Base-by-base conservation (phyloP, 2,329 filamentous ascomycete species). In the Apiospora sp. region DNA sequence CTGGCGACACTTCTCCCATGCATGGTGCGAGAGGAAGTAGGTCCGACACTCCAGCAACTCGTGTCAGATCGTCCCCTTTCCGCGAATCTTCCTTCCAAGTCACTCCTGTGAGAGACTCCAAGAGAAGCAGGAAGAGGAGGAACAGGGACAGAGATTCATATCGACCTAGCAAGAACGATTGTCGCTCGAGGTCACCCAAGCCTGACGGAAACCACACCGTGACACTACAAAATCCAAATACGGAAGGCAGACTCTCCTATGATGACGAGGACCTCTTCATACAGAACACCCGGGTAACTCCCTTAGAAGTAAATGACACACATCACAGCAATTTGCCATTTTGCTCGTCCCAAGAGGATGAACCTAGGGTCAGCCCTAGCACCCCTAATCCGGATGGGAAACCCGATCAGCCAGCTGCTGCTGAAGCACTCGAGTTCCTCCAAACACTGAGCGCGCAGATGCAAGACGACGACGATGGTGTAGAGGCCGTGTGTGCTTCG, bases 161-260 rank as follows among this genome's bases (percentile, higher is more conserved):
- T 14, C 34, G 19, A 14, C 22, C 58, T 41, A 41, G 22, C 10
- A n/a, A 64, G 34, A 41, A n/a, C 19, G n/a, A 19, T 41, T 19
- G n/a, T 41, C 58, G 58, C 34, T 64, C 58, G 34, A 64, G 30
- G 34, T 64, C 58, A 24, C 54, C 30, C 30, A 37, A 37, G 54
- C 19, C 58, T 64, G 58, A 64, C 19, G 34, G 22, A 22, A 34
- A 30, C 54, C 54, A 61, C 54, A 13, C 19, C 30, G 30, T 61
- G 30, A n/a, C 7, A 22, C 54, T 61, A 7, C 30, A 30, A 30
- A 61, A 61, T 16, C 30, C 43, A 46, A 10, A 27, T 1, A 71
- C 69, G 41, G 72, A 73, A 10, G 72, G 72, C 24, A 71, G 72
- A 19, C 67, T 73, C 14, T 73, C 49, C 16, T 73, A 71, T 24